Percentiles rank a stretch among this genome's conserved stretches.
These are phyloP conservation scores for Nothophoma quercina DNA, from an alignment of 2,329 filamentous ascomycete genomes.

Conservation along the genomic window DNA sequence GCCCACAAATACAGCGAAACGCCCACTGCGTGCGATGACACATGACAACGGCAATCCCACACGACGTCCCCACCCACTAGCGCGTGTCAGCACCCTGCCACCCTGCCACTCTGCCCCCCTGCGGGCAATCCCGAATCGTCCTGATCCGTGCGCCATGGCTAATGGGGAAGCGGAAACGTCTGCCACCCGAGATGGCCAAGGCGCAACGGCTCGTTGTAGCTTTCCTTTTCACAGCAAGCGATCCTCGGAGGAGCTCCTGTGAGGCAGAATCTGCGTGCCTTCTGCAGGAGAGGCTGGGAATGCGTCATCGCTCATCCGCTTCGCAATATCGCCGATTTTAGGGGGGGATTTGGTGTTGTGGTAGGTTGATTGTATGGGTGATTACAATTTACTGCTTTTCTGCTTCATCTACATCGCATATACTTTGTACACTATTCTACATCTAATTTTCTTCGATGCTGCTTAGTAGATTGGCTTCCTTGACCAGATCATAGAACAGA, in stretches of 20 bases:
- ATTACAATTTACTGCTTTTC: slow-evolving; percentile 6
- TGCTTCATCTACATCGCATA: background rate
- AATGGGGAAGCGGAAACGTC: slow-evolving; percentile 10
- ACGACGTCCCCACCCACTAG: background rate
- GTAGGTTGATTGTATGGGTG: background rate
- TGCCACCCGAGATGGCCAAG: slow-evolving; percentile 4
- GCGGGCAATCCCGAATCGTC: slow-evolving; percentile 16
- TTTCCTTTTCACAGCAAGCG: too few relatives aligned
- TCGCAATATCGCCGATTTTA: background rate
- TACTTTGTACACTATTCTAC: background rate
- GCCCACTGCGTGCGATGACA: slow-evolving; percentile 2
- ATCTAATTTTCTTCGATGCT: slow-evolving; percentile 23
- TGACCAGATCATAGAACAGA: slow-evolving; percentile 88
- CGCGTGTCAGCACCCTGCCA: slow-evolving; percentile 5
- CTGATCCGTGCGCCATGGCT: slow-evolving; percentile 5
- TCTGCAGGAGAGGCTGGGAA: background rate
- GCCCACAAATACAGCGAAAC: slow-evolving; percentile 1
- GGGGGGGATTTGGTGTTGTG: background rate
- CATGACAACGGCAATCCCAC: slow-evolving; percentile 2
- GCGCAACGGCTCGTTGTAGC: slow-evolving; percentile 11
- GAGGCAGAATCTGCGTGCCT: background rate
- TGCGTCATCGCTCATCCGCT: slow-evolving; percentile 7
- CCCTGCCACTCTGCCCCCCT: too few relatives aligned
- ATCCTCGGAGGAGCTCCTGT: too few relatives aligned
- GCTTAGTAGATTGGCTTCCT: slow-evolving; percentile 79